A percentile compares a stretch with the other conserved stretches of the same genome.
These are phyloP conservation scores for Lenwebbia sp. DNA, from an alignment of 345 rosid genomes.

Conservation along the genomic window DNA sequence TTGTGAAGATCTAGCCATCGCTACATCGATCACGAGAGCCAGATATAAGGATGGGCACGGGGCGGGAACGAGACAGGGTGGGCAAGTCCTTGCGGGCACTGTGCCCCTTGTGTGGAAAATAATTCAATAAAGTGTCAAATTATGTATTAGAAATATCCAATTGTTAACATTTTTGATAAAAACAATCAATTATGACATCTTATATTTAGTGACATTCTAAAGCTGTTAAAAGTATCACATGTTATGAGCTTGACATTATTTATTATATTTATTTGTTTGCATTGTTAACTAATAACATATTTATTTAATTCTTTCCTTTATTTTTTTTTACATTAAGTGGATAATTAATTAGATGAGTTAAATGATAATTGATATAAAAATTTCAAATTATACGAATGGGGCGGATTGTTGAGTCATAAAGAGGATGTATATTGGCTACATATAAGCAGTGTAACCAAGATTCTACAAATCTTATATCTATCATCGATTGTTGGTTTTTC, in stretches of 20 bases:
- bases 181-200: not conserved
- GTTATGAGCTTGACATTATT: not conserved
- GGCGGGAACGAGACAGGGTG: fast-evolving
- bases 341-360: not conserved
- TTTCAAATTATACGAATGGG: not conserved
- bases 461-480: not conserved
- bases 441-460: not conserved
- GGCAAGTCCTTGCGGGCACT: not conserved
- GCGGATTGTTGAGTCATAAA: not conserved
- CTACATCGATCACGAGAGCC: not conserved
- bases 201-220: not conserved
- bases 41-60: not conserved
- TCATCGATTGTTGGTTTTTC: not conserved
- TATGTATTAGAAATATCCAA: not conserved
- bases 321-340: not conserved
- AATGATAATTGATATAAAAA: not conserved
- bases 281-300: not conserved
- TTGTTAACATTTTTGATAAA: not conserved
- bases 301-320: not conserved
- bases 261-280: not conserved
- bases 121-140: not conserved
- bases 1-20: not conserved
- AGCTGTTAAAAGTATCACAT: not conserved
- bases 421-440: not conserved
- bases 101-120: not conserved